Evolutionary conservation across 768 basidiomycete species (phyloP).

Genomic region (Pisolithus marmoratus): DNA sequence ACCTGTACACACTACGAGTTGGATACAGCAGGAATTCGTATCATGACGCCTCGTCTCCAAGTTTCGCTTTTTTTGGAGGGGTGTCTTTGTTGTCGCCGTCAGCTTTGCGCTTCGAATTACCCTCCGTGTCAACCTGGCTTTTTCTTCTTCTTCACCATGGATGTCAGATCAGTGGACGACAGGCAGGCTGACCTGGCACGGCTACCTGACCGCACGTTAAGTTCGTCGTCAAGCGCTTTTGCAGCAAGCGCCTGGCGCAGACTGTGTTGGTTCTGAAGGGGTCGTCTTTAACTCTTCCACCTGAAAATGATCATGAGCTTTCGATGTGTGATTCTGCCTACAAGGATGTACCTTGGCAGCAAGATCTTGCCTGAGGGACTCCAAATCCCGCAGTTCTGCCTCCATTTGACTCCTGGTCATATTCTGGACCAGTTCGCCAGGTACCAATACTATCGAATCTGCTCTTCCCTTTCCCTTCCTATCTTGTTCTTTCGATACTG

Average conservation of each 20-base stretch:
- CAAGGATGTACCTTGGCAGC: constrained; percentile 61
- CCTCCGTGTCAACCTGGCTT: constrained; percentile 31
- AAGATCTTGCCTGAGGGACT: constrained; percentile 72
- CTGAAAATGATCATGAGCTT: constrained; percentile 33
- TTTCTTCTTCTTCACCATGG: constrained; percentile 87
- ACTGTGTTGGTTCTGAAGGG: constrained; percentile 54
- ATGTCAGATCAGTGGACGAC: constrained; percentile 79
- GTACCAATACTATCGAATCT: constrained; percentile 31
- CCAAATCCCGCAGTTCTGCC: constrained; percentile 73
- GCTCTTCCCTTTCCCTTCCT: constrained; percentile 72
- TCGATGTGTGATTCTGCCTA: neutral
- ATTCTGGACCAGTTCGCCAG: constrained; percentile 51
- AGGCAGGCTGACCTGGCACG: constrained; percentile 27
- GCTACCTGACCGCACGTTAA: constrained; percentile 43
- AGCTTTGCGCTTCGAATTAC: constrained; percentile 62
- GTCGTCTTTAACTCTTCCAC: constrained; percentile 87
- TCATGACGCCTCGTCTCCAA: constrained; percentile 36
- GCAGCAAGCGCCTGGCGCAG: constrained; percentile 70
- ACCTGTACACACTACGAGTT: neutral
- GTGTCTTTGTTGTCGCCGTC: constrained; percentile 45
- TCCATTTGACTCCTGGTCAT: constrained; percentile 74
- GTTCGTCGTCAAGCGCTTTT: constrained; percentile 64
- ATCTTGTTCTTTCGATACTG: constrained; percentile 30
- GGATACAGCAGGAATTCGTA: constrained; percentile 4
- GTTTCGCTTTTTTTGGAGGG: constrained; percentile 55